A percentile compares a stretch with the other conserved stretches of the same genome.
Evolutionary conservation across 2,329 filamentous ascomycete genomes (phyloP).

Genomic region (Fusarium nisikadoi): DNA sequence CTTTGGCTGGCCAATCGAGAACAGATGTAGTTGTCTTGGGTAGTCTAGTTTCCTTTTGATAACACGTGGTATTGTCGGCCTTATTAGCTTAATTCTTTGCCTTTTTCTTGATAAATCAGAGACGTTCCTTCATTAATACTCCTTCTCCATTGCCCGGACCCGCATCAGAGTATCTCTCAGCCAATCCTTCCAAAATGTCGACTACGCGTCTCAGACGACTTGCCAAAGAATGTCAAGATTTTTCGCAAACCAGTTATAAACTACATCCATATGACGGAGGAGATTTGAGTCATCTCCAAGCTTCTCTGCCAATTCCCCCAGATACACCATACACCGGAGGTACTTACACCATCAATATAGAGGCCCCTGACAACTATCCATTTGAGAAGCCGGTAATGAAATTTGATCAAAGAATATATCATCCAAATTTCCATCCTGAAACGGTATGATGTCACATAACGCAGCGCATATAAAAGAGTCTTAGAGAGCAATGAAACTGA

Average conservation of each 20-base stretch:
- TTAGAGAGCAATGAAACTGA: neutral
- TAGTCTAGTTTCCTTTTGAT: accelerated
- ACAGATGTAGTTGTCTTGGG: accelerated
- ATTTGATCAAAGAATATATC: neutral
- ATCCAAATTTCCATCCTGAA: neutral
- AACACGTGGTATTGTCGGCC: neutral
- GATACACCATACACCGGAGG: neutral
- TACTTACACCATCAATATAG: neutral
- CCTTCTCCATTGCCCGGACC: accelerated
- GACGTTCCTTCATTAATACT: neutral
- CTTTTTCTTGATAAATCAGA: neutral
- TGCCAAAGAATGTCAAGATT: accelerated
- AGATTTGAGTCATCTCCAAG: neutral
- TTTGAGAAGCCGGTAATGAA: neutral
- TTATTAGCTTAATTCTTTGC: accelerated
- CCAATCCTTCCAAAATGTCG: neutral
- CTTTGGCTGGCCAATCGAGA: neutral
- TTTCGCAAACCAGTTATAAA: neutral
- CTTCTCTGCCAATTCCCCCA: neutral
- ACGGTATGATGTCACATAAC: neutral
- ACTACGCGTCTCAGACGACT: neutral
- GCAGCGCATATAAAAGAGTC: accelerated
- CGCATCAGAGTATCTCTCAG: neutral
- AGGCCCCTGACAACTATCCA: neutral
- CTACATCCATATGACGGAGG: accelerated